phyloP scores from a whole-genome alignment of 2,329 filamentous ascomycete genomes.

The Fusarium foetens region DNA sequence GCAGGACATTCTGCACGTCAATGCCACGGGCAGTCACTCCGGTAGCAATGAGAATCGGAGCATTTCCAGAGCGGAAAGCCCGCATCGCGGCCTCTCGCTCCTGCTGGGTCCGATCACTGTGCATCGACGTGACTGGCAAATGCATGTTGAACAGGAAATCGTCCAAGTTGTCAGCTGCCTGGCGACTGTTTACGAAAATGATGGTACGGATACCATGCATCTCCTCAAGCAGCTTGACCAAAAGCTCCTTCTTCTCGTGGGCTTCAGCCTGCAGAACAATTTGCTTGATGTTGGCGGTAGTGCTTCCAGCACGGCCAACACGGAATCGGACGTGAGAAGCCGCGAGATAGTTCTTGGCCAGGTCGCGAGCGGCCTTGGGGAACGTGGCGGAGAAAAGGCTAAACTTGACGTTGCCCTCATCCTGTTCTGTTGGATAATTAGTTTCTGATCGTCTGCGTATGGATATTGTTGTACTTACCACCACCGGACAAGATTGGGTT shows the following conservation, averaged over 20 bases:
- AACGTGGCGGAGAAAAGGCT: conserved; percentile 97
- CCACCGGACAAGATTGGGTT: conserved; percentile 80
- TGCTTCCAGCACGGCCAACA: conserved; percentile 86
- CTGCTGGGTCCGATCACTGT: conserved; percentile 84
- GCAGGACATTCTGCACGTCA: conserved; percentile 85
- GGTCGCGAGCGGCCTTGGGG: conserved; percentile 77
- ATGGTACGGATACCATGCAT: conserved; percentile 81
- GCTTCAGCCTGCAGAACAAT: conserved; percentile 74
- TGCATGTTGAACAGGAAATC: conserved; percentile 85
- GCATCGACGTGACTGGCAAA: conserved; percentile 88
- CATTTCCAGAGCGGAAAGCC: conserved; percentile 78
- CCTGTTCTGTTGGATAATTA: conserved; percentile 67
- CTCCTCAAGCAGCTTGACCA: conserved; percentile 77
- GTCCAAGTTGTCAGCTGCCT: conserved; percentile 82
- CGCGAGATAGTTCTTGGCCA: conserved; percentile 81
- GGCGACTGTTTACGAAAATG: conserved; percentile 88
- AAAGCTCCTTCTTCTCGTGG: conserved; percentile 72
- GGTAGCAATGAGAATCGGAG: conserved; percentile 86
- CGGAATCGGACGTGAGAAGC: conserved; percentile 81
- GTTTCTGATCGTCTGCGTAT: conserved; percentile 18
- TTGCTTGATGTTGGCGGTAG: conserved; percentile 85
- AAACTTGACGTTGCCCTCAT: conserved; percentile 74
- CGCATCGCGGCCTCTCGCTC: conserved; percentile 94
- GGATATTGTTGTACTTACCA: conserved; percentile 65
- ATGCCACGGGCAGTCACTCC: conserved; percentile 89